phyloP scores from a whole-genome alignment of 2,329 filamentous ascomycete genomes.

The Scortechinia acanthostroma region DNA sequence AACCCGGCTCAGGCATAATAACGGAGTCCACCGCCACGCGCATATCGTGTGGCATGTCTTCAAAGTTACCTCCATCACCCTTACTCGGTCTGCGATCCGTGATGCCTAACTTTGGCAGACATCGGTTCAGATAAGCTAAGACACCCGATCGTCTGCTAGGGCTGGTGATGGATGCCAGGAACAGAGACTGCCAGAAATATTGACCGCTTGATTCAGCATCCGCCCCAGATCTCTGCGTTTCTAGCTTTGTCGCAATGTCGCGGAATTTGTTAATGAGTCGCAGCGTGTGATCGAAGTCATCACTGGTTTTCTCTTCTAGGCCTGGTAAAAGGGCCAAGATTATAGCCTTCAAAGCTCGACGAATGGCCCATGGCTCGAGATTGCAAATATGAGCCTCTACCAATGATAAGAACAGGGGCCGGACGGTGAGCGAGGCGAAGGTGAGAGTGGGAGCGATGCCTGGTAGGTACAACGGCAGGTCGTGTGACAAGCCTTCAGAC shows the following conservation, averaged over 20 bases:
- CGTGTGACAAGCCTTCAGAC: constrained; percentile 65
- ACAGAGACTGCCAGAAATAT: constrained; percentile 98
- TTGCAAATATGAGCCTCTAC: constrained; percentile 74
- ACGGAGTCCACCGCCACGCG: constrained; percentile 57
- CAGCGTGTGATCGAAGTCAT: constrained; percentile 88
- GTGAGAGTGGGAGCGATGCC: constrained; percentile 83
- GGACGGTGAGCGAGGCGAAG: constrained; percentile 87
- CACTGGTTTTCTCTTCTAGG: constrained; percentile 89
- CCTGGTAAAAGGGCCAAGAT: constrained; percentile 84
- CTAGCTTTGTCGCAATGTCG: constrained; percentile 47
- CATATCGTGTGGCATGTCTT: constrained; percentile 30
- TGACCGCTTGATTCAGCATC: constrained; percentile 59
- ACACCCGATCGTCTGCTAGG: constrained; percentile 77
- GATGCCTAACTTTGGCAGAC: constrained; percentile 65
- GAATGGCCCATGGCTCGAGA: constrained; percentile 63
- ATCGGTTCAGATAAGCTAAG: constrained; percentile 75
- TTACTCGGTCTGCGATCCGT: constrained; percentile 18
- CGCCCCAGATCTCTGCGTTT: constrained; percentile 31
- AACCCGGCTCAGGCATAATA: constrained; percentile 80
- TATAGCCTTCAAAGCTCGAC: constrained; percentile 83
- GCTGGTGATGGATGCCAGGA: constrained; percentile 85
- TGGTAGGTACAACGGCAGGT: constrained; percentile 82
- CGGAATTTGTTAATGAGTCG: constrained; percentile 74
- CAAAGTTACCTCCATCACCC: constrained; percentile 16
- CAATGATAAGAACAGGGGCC: constrained; percentile 76